These are phyloP conservation scores for Emericellopsis atlantica DNA, from an alignment of 2,329 filamentous ascomycete genomes.

Conservation along the genomic window DNA sequence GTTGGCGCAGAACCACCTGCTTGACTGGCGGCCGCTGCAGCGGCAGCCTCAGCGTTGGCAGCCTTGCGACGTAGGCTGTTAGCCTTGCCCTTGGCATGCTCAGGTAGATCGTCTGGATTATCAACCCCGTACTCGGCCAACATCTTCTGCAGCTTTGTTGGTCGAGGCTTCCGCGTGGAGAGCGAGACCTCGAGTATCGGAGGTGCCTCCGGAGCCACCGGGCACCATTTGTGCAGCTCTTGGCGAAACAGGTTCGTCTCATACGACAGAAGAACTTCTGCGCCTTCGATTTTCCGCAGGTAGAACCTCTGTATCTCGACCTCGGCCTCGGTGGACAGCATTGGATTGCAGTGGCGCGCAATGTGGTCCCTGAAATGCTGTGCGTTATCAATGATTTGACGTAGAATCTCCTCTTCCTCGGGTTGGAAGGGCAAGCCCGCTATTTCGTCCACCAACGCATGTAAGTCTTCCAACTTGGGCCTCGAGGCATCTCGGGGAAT, in stretches of 20 bases:
- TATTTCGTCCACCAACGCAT: conserved; percentile 76
- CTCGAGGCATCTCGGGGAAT: conserved; percentile 93
- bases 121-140: conserved; percentile 80
- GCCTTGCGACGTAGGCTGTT: conserved; percentile 63
- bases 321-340: conserved; percentile 73
- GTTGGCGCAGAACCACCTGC: background rate
- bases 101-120: conserved; percentile 80
- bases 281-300: conserved; percentile 90
- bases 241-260: conserved; percentile 98
- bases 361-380: conserved; percentile 77
- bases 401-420: conserved; percentile 79
- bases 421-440: conserved; percentile 77
- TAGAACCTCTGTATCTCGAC: conserved; percentile 88
- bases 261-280: conserved; percentile 78
- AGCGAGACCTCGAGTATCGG: conserved; percentile 77
- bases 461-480: conserved; percentile 84
- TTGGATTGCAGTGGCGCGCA: conserved; percentile 64
- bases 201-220: conserved; percentile 75
- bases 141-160: conserved; percentile 93
- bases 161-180: conserved; percentile 88
- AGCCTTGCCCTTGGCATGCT: conserved; percentile 68
- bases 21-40: conserved; percentile 15
- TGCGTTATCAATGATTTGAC: conserved; percentile 78
- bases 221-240: conserved; percentile 88
- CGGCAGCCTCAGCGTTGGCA: conserved; percentile 41